phyloP scores from a whole-genome alignment of 441 rosid species.

The Jatropha podagrica region DNA sequence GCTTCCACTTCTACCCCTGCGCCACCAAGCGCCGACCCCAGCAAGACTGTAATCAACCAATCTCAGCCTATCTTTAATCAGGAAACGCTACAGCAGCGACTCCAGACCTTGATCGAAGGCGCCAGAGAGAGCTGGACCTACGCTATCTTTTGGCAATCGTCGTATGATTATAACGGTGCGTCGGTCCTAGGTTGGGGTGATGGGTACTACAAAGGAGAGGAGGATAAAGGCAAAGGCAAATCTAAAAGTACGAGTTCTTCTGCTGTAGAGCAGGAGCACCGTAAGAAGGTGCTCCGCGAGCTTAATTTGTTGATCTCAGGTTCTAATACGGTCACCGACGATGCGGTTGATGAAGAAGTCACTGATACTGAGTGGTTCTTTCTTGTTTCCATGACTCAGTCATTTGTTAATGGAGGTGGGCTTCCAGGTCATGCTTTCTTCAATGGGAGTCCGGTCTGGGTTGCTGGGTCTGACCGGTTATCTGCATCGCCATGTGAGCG shows the following conservation, averaged over 20 bases:
- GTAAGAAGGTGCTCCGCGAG: constrained; percentile 75
- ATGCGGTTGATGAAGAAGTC: constrained; percentile 81
- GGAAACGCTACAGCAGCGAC: constrained; percentile 89
- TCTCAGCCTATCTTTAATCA: constrained; percentile 50
- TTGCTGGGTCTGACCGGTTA: constrained; percentile 66
- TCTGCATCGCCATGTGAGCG: constrained; percentile 66
- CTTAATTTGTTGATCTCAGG: constrained; percentile 89
- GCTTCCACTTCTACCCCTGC: constrained; percentile 33
- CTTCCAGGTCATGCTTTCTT: constrained; percentile 74
- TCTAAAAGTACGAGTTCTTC: constrained; percentile 32
- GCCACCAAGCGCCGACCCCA: constrained; percentile 22
- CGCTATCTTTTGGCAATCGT: constrained; percentile 96
- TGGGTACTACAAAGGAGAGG: constrained; percentile 89
- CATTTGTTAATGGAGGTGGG: constrained; percentile 65
- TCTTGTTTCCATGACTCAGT: constrained; percentile 88
- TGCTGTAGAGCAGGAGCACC: constrained; percentile 69
- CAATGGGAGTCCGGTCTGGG: constrained; percentile 64
- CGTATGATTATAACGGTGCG: constrained; percentile 54
- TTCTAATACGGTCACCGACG: constrained; percentile 62
- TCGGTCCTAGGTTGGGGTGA: constrained; percentile 86
- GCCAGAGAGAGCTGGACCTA: constrained; percentile 80
- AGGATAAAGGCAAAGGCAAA: constrained; percentile 54
- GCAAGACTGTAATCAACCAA: constrained; percentile 11
- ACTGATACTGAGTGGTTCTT: constrained; percentile 98
- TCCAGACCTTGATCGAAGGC: constrained; percentile 77